Conservation (phyloP, 2,329 filamentous ascomycete species). For the Colletotrichum lini region DNA sequence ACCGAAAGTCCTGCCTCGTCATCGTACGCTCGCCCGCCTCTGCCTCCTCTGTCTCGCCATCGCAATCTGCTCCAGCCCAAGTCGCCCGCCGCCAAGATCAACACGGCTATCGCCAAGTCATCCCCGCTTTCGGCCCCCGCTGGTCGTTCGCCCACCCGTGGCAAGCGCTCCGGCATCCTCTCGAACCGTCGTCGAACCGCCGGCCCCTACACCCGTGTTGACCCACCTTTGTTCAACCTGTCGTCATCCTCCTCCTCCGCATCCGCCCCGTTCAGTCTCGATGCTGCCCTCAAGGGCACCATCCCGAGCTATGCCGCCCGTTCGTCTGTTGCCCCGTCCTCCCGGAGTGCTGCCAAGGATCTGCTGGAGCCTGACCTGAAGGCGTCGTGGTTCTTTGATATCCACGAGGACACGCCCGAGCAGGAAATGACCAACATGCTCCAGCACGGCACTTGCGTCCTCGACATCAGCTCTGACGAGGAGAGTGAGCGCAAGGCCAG, state of each 20-base stretch:
- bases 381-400: constrained; percentile 90
- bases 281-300: constrained; percentile 85
- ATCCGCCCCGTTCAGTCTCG: constrained; percentile 84
- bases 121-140: constrained; percentile 77
- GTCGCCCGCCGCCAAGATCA: constrained; percentile 65
- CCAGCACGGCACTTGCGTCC: constrained; percentile 87
- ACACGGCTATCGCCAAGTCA: constrained; percentile 61
- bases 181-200: constrained; percentile 76
- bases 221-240: constrained; percentile 74
- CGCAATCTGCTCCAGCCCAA: constrained; percentile 66
- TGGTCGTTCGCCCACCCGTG: constrained; percentile 83
- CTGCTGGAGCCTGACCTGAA: constrained; percentile 66
- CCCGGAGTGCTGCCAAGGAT: constrained; percentile 43
- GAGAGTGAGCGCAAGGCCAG: constrained; percentile 72
- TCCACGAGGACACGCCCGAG: constrained; percentile 92
- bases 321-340: constrained; percentile 48
- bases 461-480: constrained; percentile 93
- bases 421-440: constrained; percentile 94
- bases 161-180: constrained; percentile 78
- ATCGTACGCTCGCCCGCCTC: constrained; percentile 24
- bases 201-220: constrained; percentile 77
- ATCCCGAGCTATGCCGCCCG: constrained; percentile 73
- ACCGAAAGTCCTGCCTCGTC: constrained; percentile 38
- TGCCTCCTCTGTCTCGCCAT: constrained; percentile 52
- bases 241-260: constrained; percentile 56